These are phyloP conservation scores for Grigorovia transvaalensis DNA, from an alignment of 805 yeast genomes.

Conservation along the genomic window DNA sequence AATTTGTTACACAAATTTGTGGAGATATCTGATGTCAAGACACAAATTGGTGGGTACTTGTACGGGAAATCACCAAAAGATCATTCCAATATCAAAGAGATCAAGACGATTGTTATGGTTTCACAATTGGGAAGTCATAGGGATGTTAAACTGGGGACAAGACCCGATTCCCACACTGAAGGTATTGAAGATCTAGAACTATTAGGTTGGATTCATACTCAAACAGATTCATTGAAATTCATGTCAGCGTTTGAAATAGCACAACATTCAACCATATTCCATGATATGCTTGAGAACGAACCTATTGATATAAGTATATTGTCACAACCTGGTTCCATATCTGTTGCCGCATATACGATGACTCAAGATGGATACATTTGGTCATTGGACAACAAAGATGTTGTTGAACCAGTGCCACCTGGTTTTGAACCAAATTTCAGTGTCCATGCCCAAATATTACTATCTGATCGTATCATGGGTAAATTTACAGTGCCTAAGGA, in stretches of 20 bases:
- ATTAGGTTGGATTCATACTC: constrained; percentile 93
- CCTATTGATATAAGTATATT: constrained; percentile 54
- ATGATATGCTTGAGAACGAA: constrained; percentile 28
- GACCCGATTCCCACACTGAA: constrained; percentile 21
- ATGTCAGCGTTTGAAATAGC: constrained; percentile 66
- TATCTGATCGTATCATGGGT: constrained; percentile 71
- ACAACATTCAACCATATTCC: constrained; percentile 37
- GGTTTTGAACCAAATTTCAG: constrained; percentile 60
- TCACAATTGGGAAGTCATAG: constrained; percentile 79
- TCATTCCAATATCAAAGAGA: constrained; percentile 64
- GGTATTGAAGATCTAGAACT: constrained; percentile 54
- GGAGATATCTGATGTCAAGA: constrained; percentile 67
- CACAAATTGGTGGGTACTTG: constrained; percentile 72
- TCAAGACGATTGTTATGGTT: constrained; percentile 60
- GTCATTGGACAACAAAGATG: constrained; percentile 59
- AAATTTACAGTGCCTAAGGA: constrained; percentile 78
- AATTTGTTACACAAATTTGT: constrained; percentile 69
- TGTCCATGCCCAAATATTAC: constrained; percentile 51
- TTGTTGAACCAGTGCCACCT: constrained; percentile 44
- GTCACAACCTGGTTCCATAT: constrained; percentile 75
- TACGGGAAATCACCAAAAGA: constrained; percentile 75
- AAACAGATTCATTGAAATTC: constrained; percentile 49
- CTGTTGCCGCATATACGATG: constrained; percentile 56
- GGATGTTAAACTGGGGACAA: constrained; percentile 48
- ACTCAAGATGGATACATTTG: constrained; percentile 61